Evolutionary conservation across 345 rosid genomes (phyloP).

Genomic region (Arabis hirsuta): DNA sequence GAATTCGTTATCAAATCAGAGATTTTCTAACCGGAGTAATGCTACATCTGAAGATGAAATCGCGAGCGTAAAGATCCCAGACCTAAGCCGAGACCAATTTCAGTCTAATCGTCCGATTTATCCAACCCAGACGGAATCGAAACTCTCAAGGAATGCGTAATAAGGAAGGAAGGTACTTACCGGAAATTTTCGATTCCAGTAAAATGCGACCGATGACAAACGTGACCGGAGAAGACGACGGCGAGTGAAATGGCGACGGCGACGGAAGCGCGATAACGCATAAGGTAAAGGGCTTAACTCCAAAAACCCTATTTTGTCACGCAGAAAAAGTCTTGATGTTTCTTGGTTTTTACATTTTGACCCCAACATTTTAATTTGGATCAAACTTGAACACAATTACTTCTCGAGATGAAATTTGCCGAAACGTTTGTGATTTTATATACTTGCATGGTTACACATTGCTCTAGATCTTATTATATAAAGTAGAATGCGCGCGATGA

Average conservation of each 20-base stretch:
- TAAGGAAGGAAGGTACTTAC: constrained; percentile 7
- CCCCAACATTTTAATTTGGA: constrained; percentile 28
- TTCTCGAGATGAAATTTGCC: neutral
- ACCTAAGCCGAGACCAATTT: neutral
- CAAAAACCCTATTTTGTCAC: constrained; percentile 30
- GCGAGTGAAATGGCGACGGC: constrained; percentile 14
- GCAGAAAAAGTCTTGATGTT: neutral
- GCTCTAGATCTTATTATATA: neutral
- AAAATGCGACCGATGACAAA: neutral
- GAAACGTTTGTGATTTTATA: neutral
- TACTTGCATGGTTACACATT: neutral
- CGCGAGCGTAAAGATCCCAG: neutral
- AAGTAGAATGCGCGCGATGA: too few species aligned
- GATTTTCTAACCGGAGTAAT: neutral
- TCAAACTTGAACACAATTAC: neutral
- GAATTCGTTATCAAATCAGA: neutral
- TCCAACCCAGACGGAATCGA: neutral
- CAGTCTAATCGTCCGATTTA: neutral
- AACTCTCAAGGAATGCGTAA: neutral
- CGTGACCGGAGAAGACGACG: constrained; percentile 23
- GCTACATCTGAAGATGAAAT: neutral
- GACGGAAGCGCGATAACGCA: constrained; percentile 32
- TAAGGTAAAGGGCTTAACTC: neutral
- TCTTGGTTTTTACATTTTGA: neutral
- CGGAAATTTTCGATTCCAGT: neutral